Evolutionary conservation across 805 yeast genomes (phyloP), one percentile per base, ranked within the genome.

Genomic region (Pichia eremophila): DNA sequence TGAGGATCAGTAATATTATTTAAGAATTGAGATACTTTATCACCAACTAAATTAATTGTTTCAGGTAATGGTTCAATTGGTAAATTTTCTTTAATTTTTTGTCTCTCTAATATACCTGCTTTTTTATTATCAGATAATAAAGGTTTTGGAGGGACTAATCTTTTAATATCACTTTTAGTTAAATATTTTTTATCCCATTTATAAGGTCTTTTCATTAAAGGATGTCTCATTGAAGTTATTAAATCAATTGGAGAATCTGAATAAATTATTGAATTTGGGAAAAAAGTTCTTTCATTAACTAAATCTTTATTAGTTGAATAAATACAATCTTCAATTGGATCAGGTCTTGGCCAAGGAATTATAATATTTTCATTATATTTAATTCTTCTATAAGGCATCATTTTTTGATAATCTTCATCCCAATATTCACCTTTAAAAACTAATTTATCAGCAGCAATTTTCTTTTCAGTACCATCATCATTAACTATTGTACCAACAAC

Each of bases 341-440:
- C 79, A 2, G 93, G 90, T 56, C 77, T 75, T 37, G 96, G 96
- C 95, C 95, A 91, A 46, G 97, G 97, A 44, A 90, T 81, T 25
- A 80, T 77, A 46, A 87, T 69, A 45, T 79, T 75, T 39, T 75
- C 78, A 56, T 83, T 81, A 55, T 85, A 81, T 53, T 75, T 76
- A 27, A 90, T 87, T 55, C 79, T 77, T 65, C 98, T 78, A 50
- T 77, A 78, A 31, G 95, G 95, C 70, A 87, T 67, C 73, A 83
- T 76, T 57, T 72, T 72, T 61, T 81, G 82, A 64, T 83, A 81
- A 54, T 83, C 78, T 41, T 77, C 78, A 60, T 89, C 95, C 63
- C 76, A 91, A 60, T 84, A 83, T 44, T 70, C 66, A 22, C 86
- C 95, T 45, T 75, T 75, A 60, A 80, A 79, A 29, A 73, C 79